These are phyloP conservation scores for Aspergillus persii DNA, from an alignment of 2,329 filamentous ascomycete species.

Conservation along the genomic window DNA sequence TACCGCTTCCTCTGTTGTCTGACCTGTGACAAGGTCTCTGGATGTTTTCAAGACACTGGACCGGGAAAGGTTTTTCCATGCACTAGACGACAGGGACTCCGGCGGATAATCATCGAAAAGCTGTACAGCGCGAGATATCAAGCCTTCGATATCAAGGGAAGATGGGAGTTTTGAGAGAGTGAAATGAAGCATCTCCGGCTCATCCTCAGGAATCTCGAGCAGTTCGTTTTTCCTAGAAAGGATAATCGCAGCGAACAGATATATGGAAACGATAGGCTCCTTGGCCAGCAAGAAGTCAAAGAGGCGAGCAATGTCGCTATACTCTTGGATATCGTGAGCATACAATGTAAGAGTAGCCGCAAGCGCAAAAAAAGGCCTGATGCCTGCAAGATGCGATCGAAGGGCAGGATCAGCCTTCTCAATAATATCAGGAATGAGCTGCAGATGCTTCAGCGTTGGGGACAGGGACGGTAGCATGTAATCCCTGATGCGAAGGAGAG, in stretches of 20 bases:
- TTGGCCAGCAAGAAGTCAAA: slow-evolving; percentile 89
- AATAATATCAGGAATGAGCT: slow-evolving; percentile 80
- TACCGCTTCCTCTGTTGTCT: slow-evolving; percentile 66
- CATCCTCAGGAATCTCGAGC: slow-evolving; percentile 76
- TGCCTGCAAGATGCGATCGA: slow-evolving; percentile 70
- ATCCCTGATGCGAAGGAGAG: slow-evolving; percentile 85
- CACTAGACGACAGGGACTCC: slow-evolving; percentile 59
- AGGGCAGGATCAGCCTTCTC: slow-evolving; percentile 68
- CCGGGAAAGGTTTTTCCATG: slow-evolving; percentile 70
- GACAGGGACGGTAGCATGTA: slow-evolving; percentile 92
- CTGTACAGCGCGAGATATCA: slow-evolving; percentile 64
- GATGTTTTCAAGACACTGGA: slow-evolving; percentile 86
- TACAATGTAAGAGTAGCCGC: slow-evolving; percentile 95
- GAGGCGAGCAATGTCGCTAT: slow-evolving; percentile 80
- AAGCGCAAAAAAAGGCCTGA: slow-evolving; percentile 87
- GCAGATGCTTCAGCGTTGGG: slow-evolving; percentile 80
- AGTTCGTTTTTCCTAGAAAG: slow-evolving; percentile 77
- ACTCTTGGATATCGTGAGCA: slow-evolving; percentile 90
- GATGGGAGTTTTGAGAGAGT: slow-evolving; percentile 82
- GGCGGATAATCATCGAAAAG: slow-evolving; percentile 71
- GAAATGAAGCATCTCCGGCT: slow-evolving; percentile 89
- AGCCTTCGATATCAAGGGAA: slow-evolving; percentile 73
- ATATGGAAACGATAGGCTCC: slow-evolving; percentile 84
- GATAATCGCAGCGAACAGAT: slow-evolving; percentile 88
- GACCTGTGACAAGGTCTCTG: slow-evolving; percentile 51